These are phyloP conservation scores for Aspergillus indologenus DNA, from an alignment of 495 filamentous ascomycete genomes.

Conservation along the genomic window DNA sequence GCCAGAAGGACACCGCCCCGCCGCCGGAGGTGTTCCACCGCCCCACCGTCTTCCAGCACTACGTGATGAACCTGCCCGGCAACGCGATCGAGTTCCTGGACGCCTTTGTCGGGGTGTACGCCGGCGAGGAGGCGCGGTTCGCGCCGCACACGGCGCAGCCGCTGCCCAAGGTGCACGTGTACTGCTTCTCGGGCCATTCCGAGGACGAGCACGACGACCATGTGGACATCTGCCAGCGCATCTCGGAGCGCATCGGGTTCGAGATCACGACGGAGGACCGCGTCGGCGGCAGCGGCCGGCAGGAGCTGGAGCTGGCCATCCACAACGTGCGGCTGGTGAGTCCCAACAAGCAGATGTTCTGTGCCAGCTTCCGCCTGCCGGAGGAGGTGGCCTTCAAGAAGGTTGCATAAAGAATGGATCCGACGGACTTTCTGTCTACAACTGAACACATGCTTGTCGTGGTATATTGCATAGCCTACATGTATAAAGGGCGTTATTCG, in stretches of 20 bases:
- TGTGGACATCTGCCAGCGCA: constrained; percentile 64
- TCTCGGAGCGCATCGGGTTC: constrained; percentile 60
- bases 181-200: constrained; percentile 80
- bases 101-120: constrained; percentile 81
- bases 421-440: neutral
- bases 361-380: constrained; percentile 85
- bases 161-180: constrained; percentile 83
- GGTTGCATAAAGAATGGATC: constrained; percentile 8
- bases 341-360: constrained; percentile 95
- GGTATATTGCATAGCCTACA: constrained; percentile 2
- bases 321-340: constrained; percentile 84
- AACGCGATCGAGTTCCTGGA: constrained; percentile 80
- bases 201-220: constrained; percentile 61
- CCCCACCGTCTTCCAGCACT: constrained; percentile 72
- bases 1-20: constrained; percentile 26
- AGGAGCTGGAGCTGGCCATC: constrained; percentile 58
- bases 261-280: constrained; percentile 57
- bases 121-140: constrained; percentile 63
- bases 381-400: constrained; percentile 69
- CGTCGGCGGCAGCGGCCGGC: constrained; percentile 39
- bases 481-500: neutral
- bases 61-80: constrained; percentile 95
- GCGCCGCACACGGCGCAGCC: constrained; percentile 51
- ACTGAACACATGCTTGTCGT: neutral
- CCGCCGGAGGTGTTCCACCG: constrained; percentile 53